Evolutionary conservation across 441 rosid species (phyloP), one percentile per base, ranked within the genome.

Genomic region (Erodium trifolium): DNA sequence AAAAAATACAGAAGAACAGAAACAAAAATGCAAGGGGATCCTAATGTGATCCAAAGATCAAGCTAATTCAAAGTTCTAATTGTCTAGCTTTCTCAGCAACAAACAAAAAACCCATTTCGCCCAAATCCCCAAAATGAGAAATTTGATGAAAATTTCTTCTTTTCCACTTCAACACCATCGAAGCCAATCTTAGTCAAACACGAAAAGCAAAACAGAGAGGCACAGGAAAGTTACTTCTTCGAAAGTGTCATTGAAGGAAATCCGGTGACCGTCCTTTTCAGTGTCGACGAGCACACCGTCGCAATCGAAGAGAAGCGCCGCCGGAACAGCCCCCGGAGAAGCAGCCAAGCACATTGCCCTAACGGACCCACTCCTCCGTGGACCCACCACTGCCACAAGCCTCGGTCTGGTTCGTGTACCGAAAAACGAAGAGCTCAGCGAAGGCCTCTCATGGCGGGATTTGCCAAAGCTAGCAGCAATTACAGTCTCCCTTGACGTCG

Each of bases 221-320:
- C 16, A 47, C 1, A 47, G 53, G 4, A 47, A 47, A 3, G 57
- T 49, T 75, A 88, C 98, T 84, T 89, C 98, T 39, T 70, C 78
- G 78, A 93, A 93, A 77, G 97, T 93, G 67, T 93, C 95, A 43
- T 93, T 93, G 85, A 91, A 91, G 11, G 99, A 93, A 82, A 91
- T 79, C 82, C 92, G 77, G 79, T 93, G 97, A 41, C 97, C 99
- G 71, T 91, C 99, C 78, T 87, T 89, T 84, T 91, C 97, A 17
- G 97, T 91, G 70, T 93, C 99, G 62, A 91, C 99, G 16, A 88
- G 97, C 18, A 93, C 99, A 14, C 99, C 97, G 70, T 93, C 99
- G 69, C 99, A 93, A 70, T 93, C 93, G 67, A 93, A 91, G 31
- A 89, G 83, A 65, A 91, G 92, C 66, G 96, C 97, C 1, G 89